Conservation (phyloP, 2,329 filamentous ascomycete species). For the Metarhizium robertsii region DNA sequence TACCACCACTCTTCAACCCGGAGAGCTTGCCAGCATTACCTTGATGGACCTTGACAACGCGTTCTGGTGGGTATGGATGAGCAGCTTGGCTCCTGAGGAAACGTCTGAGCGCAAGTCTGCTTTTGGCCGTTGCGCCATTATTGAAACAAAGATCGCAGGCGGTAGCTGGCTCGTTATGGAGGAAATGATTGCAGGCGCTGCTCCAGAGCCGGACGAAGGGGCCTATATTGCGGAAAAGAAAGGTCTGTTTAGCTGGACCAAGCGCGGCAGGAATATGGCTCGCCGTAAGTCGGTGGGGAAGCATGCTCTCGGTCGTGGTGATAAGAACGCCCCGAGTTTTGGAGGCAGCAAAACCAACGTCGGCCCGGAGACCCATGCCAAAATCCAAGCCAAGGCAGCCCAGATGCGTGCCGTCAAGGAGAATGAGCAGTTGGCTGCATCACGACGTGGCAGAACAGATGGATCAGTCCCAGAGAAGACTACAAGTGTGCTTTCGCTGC, state of each 20-base stretch:
- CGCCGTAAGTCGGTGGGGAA: constrained; percentile 66
- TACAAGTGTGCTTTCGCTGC: constrained; percentile 80
- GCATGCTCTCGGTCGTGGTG: constrained; percentile 38
- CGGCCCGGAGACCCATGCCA: constrained; percentile 83
- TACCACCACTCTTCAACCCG: constrained; percentile 63
- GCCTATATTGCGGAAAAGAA: constrained; percentile 96
- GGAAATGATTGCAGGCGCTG: constrained; percentile 90
- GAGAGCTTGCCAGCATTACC: constrained; percentile 87
- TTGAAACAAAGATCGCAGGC: constrained; percentile 75
- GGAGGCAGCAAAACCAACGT: constrained; percentile 70
- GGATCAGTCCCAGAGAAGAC: constrained; percentile 61
- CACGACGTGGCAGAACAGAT: constrained; percentile 47
- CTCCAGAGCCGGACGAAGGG: constrained; percentile 71
- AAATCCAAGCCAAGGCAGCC: constrained; percentile 83
- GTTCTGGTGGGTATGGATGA: constrained; percentile 99
- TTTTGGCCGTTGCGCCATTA: constrained; percentile 85
- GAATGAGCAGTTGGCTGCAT: constrained; percentile 37
- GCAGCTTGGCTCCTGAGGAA: constrained; percentile 85
- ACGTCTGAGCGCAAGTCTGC: constrained; percentile 77
- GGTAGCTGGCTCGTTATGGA: constrained; percentile 92
- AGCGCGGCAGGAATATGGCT: constrained; percentile 50
- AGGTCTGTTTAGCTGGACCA: constrained; percentile 81
- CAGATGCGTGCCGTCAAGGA: constrained; percentile 67
- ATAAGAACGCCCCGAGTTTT: constrained; percentile 32
- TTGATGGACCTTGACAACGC: constrained; percentile 82